A percentile compares a stretch with the other conserved stretches of the same genome.
Conservation (phyloP, 192 early-diverging fungal species). For the Entomortierella lignicola region DNA sequence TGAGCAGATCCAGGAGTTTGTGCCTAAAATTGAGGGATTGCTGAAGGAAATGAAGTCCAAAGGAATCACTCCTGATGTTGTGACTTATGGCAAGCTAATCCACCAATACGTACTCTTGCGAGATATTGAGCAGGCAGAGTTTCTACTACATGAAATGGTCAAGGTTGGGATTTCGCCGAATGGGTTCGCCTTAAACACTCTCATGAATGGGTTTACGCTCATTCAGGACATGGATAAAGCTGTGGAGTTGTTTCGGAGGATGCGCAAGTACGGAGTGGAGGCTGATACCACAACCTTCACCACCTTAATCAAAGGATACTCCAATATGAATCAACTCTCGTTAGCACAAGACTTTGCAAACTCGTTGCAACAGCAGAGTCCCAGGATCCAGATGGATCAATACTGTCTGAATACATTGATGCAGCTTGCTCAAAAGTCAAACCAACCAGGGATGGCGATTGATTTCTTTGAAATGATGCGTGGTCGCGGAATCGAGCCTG, state of each 20-base stretch:
- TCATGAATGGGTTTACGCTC: constrained; percentile 47
- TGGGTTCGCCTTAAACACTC: constrained; percentile 25
- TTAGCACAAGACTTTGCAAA: constrained; percentile 40
- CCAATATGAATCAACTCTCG: constrained; percentile 25
- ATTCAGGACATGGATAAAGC: constrained; percentile 53
- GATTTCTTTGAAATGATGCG: constrained; percentile 54
- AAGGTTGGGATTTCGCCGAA: constrained; percentile 44
- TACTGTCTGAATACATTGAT: constrained; percentile 39
- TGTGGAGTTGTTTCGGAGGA: constrained; percentile 45
- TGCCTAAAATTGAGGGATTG: constrained; percentile 28
- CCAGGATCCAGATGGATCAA: constrained; percentile 32
- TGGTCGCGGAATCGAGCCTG: constrained; percentile 34
- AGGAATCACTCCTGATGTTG: constrained; percentile 34
- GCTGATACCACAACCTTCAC: constrained; percentile 37
- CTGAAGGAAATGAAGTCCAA: constrained; percentile 33
- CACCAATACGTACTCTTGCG: constrained; percentile 43
- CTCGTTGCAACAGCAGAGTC: constrained; percentile 27
- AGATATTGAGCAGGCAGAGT: constrained; percentile 50
- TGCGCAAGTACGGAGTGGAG: constrained; percentile 50
- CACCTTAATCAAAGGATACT: constrained; percentile 47
- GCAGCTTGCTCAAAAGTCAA: constrained; percentile 47
- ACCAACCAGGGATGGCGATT: constrained; percentile 38
- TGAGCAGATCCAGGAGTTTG: constrained; percentile 21
- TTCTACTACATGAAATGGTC: constrained; percentile 46
- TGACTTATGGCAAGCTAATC: constrained; percentile 43